Percentiles rank a stretch among this genome's conserved stretches.
Evolutionary conservation across 2,329 filamentous ascomycete genomes (phyloP).

Genomic region (Penicillium sumatraense): DNA sequence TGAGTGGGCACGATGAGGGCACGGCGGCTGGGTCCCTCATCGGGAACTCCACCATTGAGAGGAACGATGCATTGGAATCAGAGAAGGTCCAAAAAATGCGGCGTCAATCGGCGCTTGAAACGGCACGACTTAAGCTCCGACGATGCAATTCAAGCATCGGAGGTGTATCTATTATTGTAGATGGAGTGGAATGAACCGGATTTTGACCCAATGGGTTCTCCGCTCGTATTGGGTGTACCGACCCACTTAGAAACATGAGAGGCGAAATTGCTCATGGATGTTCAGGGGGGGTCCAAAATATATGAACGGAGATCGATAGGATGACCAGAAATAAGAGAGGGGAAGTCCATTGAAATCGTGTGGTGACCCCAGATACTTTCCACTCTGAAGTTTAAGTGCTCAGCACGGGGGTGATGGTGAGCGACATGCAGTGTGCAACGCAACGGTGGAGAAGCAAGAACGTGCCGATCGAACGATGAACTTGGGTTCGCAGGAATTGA

Average conservation of each 20-base stretch:
- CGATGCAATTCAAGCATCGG: slow-evolving; percentile 8
- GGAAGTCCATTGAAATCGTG: background rate
- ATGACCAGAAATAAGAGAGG: background rate
- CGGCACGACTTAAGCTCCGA: slow-evolving; percentile 6
- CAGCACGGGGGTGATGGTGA: background rate
- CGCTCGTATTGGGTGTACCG: background rate
- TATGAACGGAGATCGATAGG: background rate
- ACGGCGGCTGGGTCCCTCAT: background rate
- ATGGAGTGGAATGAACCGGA: background rate
- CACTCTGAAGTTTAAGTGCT: slow-evolving; percentile 5
- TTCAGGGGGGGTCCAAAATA: background rate
- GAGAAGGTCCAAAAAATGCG: slow-evolving; percentile 6
- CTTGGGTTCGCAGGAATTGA: slow-evolving; percentile 1
- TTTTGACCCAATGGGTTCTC: background rate
- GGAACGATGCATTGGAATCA: background rate
- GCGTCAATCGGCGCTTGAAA: slow-evolving; percentile 5
- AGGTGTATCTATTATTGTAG: background rate
- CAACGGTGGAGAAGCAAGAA: background rate
- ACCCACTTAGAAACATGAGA: background rate
- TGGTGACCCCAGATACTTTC: background rate
- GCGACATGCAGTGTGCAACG: background rate
- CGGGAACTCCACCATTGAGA: background rate
- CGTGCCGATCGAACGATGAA: slow-evolving; percentile 6
- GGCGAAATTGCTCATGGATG: background rate
- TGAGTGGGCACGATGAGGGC: background rate